phyloP scores from a whole-genome alignment of 345 rosid species.

The Crucihimalaya himalaica region DNA sequence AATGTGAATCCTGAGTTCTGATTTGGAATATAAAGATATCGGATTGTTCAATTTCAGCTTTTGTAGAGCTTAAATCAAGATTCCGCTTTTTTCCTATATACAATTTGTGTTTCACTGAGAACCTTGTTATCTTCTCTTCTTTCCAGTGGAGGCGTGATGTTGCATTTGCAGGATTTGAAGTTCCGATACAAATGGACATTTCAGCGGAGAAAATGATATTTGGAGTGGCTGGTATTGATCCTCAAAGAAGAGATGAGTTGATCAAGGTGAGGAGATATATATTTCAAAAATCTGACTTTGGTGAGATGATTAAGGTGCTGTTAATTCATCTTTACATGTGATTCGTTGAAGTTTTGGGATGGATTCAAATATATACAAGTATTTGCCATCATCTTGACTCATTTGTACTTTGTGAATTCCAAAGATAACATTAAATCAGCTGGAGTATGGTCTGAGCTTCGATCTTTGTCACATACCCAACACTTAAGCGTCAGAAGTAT shows the following conservation, averaged over 20 bases:
- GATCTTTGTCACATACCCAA: background rate
- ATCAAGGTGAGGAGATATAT: conserved; percentile 62
- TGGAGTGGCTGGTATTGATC: conserved; percentile 88
- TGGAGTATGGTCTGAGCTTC: background rate
- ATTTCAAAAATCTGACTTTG: background rate
- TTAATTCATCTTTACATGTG: background rate
- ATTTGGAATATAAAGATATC: background rate
- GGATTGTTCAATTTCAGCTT: background rate
- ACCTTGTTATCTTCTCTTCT: background rate
- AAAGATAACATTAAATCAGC: background rate
- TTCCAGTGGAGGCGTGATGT: conserved; percentile 95
- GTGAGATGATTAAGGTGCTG: background rate
- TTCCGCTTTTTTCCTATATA: background rate
- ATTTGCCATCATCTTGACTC: background rate
- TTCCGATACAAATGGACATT: conserved; percentile 94
- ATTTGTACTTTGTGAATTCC: background rate
- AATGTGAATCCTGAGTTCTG: background rate
- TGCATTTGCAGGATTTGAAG: conserved; percentile 96
- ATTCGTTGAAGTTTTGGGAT: background rate
- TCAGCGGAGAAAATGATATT: conserved; percentile 87
- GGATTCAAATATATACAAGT: background rate
- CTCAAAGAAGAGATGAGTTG: conserved; percentile 78
- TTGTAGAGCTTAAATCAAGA: background rate
- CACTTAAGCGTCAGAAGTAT: background rate
- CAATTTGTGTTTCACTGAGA: background rate